Percentiles rank a stretch among this genome's conserved stretches.
These are phyloP conservation scores for Plantago coronopus DNA, from an alignment of 305 asterid species.

Conservation along the genomic window DNA sequence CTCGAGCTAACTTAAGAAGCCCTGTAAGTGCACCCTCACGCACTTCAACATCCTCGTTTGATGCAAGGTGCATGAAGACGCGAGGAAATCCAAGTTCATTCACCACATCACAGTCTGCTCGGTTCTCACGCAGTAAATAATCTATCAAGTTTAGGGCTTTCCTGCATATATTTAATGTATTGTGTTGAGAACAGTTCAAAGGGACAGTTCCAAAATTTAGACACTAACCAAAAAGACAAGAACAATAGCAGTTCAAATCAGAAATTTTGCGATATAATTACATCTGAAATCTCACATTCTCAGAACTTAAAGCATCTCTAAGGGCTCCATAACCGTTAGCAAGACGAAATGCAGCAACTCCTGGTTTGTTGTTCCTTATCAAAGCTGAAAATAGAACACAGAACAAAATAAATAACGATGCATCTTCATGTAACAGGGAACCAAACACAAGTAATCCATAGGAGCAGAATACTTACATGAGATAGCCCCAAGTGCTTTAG, in stretches of 20 bases:
- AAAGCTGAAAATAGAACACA: conserved; percentile 46
- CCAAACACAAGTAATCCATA: not conserved
- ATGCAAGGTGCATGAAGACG: conserved; percentile 62
- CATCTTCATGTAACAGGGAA: not conserved
- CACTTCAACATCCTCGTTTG: conserved; percentile 62
- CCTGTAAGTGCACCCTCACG: conserved; percentile 78
- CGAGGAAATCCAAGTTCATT: conserved; percentile 69
- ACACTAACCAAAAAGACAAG: too few species aligned
- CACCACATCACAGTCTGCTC: conserved; percentile 44
- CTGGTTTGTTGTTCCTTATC: conserved; percentile 77
- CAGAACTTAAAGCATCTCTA: conserved; percentile 72
- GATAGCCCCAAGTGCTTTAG: conserved; percentile 86
- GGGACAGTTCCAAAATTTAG: not conserved
- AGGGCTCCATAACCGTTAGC: conserved; percentile 77
- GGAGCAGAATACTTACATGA: conserved; percentile 48
- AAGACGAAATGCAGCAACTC: conserved; percentile 67
- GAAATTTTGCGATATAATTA: too few species aligned
- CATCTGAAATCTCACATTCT: conserved; percentile 70
- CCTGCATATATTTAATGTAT: conserved; percentile 41
- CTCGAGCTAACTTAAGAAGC: conserved; percentile 58
- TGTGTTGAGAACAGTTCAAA: not conserved
- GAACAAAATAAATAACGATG: not conserved
- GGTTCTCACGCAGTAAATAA: conserved; percentile 53
- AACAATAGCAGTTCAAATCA: too few species aligned
- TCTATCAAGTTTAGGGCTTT: conserved; percentile 77